Evolutionary conservation across 805 yeast genomes (phyloP).

Genomic region (Candida hungchunana): DNA sequence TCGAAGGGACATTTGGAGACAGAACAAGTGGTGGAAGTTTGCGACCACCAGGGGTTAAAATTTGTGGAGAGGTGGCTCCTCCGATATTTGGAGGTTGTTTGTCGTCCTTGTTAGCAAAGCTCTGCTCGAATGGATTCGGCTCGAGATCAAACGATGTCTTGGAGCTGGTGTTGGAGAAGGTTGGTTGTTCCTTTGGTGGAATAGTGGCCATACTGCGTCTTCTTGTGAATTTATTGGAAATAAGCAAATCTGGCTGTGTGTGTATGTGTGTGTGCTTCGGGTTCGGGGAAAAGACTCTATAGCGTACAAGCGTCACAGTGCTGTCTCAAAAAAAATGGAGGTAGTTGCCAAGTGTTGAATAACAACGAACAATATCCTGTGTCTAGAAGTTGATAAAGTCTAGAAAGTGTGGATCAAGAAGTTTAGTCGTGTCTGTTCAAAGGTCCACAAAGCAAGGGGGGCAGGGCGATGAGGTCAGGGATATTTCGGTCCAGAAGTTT

Average conservation of each 20-base stretch:
- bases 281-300: no score
- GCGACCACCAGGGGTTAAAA: constrained; percentile 54
- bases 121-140: constrained; percentile 92
- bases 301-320: no score
- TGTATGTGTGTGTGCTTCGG: no score
- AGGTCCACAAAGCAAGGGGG: no score
- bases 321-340: no score
- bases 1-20: constrained; percentile 25
- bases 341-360: no score
- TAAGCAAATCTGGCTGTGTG: not conserved
- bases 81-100: constrained; percentile 26
- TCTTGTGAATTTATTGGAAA: not conserved
- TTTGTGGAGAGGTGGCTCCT: constrained; percentile 39
- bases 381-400: no score
- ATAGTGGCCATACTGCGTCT: not conserved
- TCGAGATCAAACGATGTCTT: constrained; percentile 64
- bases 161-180: constrained; percentile 12
- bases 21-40: constrained; percentile 45
- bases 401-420: no score
- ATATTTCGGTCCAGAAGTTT: no score
- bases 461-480: no score
- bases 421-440: no score
- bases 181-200: constrained; percentile 1
- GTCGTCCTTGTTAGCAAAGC: constrained; percentile 70
- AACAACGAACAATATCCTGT: no score